phyloP scores from a whole-genome alignment of 1,139 yeast genomes.

The Hyphopichia fennica region DNA sequence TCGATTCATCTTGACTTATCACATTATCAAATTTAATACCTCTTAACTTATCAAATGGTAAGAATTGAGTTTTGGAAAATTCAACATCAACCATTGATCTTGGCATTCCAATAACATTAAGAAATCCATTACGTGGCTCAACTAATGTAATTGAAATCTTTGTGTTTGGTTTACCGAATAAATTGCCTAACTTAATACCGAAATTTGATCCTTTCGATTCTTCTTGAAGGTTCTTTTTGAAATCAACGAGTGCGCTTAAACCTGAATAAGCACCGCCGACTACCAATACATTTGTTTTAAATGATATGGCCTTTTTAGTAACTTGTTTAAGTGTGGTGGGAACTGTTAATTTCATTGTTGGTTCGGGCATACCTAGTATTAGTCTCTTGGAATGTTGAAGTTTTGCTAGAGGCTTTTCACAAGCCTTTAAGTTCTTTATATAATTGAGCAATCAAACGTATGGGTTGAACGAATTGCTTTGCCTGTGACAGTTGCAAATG shows the following conservation, averaged over 20 bases:
- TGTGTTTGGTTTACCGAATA: not conserved
- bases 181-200: not conserved
- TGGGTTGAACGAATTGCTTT: too few species aligned
- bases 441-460: too few species aligned
- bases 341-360: not conserved
- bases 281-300: slow-evolving; percentile 36
- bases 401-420: not conserved
- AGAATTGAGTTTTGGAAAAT: slow-evolving; percentile 46
- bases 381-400: not conserved
- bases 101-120: slow-evolving; percentile 54
- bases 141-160: slow-evolving; percentile 40
- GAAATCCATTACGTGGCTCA: slow-evolving; percentile 54
- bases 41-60: slow-evolving; percentile 30
- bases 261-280: slow-evolving; percentile 61
- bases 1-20: slow-evolving; percentile 15
- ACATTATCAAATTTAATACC: slow-evolving; percentile 31
- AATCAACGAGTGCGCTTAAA: slow-evolving; percentile 37
- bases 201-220: slow-evolving; percentile 5
- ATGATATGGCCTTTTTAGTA: slow-evolving; percentile 7
- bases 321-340: not conserved
- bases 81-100: slow-evolving; percentile 45
- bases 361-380: too few species aligned
- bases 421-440: too few species aligned
- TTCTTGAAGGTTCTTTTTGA: slow-evolving; percentile 29
- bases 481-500: too few species aligned